Conservation (phyloP, 768 basidiomycete genomes). For the Pluteus cervinus region DNA sequence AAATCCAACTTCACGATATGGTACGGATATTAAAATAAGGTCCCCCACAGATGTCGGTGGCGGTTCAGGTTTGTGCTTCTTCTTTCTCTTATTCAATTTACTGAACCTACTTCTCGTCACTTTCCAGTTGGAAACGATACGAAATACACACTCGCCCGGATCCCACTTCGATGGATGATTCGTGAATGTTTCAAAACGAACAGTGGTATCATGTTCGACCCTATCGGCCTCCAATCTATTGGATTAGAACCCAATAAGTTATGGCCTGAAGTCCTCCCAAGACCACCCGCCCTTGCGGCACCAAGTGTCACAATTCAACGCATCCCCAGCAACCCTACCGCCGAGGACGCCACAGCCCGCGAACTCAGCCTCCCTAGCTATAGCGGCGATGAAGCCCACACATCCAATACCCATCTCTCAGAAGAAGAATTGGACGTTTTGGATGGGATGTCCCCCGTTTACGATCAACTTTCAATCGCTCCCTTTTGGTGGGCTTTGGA, state of each 20-base stretch:
- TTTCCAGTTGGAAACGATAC: constrained; percentile 30
- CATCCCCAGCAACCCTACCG: constrained; percentile 7
- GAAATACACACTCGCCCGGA: constrained; percentile 38
- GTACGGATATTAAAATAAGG: neutral
- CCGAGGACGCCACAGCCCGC: neutral
- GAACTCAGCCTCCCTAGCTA: neutral
- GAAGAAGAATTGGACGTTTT: neutral
- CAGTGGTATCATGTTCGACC: constrained; percentile 54
- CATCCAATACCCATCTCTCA: neutral
- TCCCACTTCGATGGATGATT: constrained; percentile 64
- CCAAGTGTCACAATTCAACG: constrained; percentile 13
- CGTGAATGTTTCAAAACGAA: constrained; percentile 54
- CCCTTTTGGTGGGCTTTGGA: constrained; percentile 69
- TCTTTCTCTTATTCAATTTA: neutral
- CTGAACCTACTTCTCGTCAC: neutral
- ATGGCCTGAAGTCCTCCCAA: constrained; percentile 24
- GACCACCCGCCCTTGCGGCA: constrained; percentile 22
- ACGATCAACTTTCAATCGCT: constrained; percentile 45
- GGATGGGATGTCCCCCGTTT: neutral
- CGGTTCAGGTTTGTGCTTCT: constrained; percentile 23
- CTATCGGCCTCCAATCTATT: constrained; percentile 31
- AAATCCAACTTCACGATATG: constrained; percentile 12
- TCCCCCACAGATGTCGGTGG: constrained; percentile 40
- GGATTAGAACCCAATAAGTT: constrained; percentile 36
- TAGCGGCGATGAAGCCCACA: neutral